Base-by-base conservation (phyloP, 495 filamentous ascomycete genomes). In the Recurvomyces mirabilis region DNA sequence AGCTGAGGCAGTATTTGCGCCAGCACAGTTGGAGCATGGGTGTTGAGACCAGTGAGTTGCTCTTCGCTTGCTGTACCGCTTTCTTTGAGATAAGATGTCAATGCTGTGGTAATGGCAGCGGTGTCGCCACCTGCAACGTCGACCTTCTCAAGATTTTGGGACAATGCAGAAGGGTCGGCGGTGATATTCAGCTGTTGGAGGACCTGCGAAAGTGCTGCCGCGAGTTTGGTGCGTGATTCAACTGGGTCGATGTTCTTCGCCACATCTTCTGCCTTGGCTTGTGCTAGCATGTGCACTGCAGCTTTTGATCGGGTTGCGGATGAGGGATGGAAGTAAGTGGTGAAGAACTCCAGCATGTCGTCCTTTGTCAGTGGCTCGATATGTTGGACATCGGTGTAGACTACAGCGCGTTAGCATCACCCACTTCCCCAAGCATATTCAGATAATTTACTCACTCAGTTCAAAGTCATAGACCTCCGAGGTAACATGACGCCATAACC, bases 381-480 rank as follows among this genome's bases (percentile, higher is more conserved):
- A 42, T 79, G 65, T 6, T 75, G 78, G 11, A 82, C 88, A 49
- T 96, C 88, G 9, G 70, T 68, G 41, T 93, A 79, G 24, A 73
- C 82, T 86, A 39, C 22, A 25, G 28, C 15, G 13, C 13, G 22
- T 25, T 34, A 30, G 17, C 12, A 46, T 21, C 14, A 43, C 18
- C 12, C 31, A 20, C 15, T 31, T 37, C 5, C 19, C 38, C 22
- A 18, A 40, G 20, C n/a, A 37, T 20, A 20, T 37, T 15, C 15
- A 15, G 11, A 18, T 13, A 12, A 68, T n/a, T n/a, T n/a, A n/a
- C 77, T 64, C 64, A 84, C 87, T 74, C 54, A 78, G 73, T 53
- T 84, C 69, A 60, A 99, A 99, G 59, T 94, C 84, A 59, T 84
- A 89, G 51, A 79, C 83, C 57, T 96, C 91, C 37, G 73, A 83